A percentile compares a stretch with the other conserved stretches of the same genome.
Evolutionary conservation across 192 early-diverging fungal species (phyloP).

Genomic region (Podila verticillata): DNA sequence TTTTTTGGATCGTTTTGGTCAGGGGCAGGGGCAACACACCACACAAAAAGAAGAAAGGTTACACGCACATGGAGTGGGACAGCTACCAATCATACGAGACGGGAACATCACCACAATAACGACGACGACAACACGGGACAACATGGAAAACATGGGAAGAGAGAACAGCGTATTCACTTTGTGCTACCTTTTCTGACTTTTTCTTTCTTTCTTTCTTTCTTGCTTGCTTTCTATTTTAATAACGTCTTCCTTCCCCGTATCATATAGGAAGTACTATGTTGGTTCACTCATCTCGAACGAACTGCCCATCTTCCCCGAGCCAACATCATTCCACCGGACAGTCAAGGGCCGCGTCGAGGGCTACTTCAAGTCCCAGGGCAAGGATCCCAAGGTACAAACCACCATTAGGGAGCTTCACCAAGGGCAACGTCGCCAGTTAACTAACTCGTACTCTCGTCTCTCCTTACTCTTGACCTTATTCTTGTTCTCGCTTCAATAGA

Average conservation of each 20-base stretch:
- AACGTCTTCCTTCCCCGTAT: background rate
- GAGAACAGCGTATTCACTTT: background rate
- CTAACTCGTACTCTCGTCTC: too few relatives aligned
- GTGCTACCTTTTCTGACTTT: background rate
- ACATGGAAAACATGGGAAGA: too few relatives aligned
- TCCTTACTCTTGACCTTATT: background rate
- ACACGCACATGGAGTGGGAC: too few relatives aligned
- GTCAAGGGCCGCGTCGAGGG: slow-evolving; percentile 61
- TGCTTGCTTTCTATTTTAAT: background rate
- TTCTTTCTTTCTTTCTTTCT: too few relatives aligned
- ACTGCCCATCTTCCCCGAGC: slow-evolving; percentile 60
- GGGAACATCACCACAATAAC: too few relatives aligned
- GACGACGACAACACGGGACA: too few relatives aligned
- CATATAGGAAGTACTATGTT: slow-evolving; percentile 56
- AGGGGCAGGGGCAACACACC: background rate
- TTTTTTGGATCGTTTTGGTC: background rate
- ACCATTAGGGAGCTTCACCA: too few relatives aligned
- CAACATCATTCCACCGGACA: slow-evolving; percentile 54
- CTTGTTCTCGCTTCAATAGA: slow-evolving; percentile 15
- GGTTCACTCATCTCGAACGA: slow-evolving; percentile 55
- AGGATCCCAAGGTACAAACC: slow-evolving; percentile 58
- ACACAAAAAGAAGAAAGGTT: too few relatives aligned
- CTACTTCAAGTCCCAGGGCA: slow-evolving; percentile 54
- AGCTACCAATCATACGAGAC: too few relatives aligned
- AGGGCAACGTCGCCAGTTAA: too few relatives aligned